Evolutionary conservation across 108 stramenopile genomes (phyloP), one percentile per base, ranked within the genome.

Genomic region (Skeletonema marinoi): DNA sequence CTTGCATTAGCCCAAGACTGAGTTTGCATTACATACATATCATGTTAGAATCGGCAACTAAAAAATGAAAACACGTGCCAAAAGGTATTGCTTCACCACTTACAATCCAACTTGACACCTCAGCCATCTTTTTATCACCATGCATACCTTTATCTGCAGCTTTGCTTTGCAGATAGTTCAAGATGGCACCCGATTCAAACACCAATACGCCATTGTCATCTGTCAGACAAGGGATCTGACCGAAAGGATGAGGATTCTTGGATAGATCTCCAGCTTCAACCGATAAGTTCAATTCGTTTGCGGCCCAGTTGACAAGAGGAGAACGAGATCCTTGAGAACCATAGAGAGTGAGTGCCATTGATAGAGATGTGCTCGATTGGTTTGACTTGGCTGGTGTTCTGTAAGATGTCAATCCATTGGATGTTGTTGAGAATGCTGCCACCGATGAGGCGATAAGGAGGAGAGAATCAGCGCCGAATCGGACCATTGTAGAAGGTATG

Each of bases 271-370:
- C 82, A 0, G 78, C 17, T 30, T 66, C 72, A 6, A 83, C 35
- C 12, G 72, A 58, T 3, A 82, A 31, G 16, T 74, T 64, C 41
- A 94, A 65, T 73, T 94, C 93, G 63, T 80, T 68, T 16, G 89
- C 89, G 10, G 85, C 93, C 96, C 96, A 97, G 81, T 97, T 97
- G 68, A 88, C 84, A 14, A 97, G 82, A 9, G 96, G 96, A 30
- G 93, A 95, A 42, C 80, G 78, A 30, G 78, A 90, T 25, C 86
- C 86, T 48, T 65, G 81, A 11, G 84, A 85, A 41, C 86, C 87
- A 44, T 88, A 88, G 58, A 88, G 78, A 11, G 76, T 78, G 39
- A 78, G 64, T 16, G 78, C 48, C 82, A 83, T 83, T 10, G 78
- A 80, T 50, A 83, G 82, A 31, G 73, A 51, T 36, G 73, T 83